A percentile compares a stretch with the other conserved stretches of the same genome.
Evolutionary conservation across 306 rosid genomes (phyloP).

Genomic region (Citrullus amarus): DNA sequence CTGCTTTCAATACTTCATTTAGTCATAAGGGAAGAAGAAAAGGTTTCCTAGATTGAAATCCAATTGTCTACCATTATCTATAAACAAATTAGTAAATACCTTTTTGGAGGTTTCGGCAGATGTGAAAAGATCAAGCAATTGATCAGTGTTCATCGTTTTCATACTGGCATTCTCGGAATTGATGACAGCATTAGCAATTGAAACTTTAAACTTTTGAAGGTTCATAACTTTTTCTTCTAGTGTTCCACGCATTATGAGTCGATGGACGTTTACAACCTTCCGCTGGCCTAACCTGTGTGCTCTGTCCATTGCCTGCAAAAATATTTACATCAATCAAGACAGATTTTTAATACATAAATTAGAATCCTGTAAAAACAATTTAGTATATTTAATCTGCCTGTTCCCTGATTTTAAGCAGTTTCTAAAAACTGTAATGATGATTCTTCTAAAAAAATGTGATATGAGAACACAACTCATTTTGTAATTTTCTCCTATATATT

Average conservation of each 20-base stretch:
- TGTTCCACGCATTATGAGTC: constrained; percentile 96
- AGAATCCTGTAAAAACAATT: neutral
- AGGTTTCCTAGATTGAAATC: neutral
- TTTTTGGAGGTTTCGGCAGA: constrained; percentile 60
- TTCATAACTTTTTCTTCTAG: constrained; percentile 97
- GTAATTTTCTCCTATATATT: neutral
- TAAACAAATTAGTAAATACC: constrained; percentile 26
- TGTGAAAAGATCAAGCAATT: constrained; percentile 88
- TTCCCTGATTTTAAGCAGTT: neutral
- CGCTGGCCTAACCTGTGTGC: constrained; percentile 96
- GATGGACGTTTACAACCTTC: constrained; percentile 90
- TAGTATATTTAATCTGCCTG: neutral
- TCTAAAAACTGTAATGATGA: neutral
- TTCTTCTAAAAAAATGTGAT: neutral
- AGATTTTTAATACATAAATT: neutral
- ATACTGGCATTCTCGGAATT: constrained; percentile 89
- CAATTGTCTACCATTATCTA: neutral
- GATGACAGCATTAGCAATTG: constrained; percentile 91
- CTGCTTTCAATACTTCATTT: neutral
- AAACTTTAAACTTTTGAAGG: constrained; percentile 77
- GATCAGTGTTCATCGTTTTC: constrained; percentile 99
- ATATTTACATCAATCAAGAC: neutral
- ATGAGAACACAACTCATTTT: neutral
- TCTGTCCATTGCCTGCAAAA: constrained; percentile 88
- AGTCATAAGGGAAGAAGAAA: neutral